Percentiles rank a stretch among this genome's conserved stretches.
phyloP scores from a whole-genome alignment of 345 rosid species.

The Triadica sebifera region DNA sequence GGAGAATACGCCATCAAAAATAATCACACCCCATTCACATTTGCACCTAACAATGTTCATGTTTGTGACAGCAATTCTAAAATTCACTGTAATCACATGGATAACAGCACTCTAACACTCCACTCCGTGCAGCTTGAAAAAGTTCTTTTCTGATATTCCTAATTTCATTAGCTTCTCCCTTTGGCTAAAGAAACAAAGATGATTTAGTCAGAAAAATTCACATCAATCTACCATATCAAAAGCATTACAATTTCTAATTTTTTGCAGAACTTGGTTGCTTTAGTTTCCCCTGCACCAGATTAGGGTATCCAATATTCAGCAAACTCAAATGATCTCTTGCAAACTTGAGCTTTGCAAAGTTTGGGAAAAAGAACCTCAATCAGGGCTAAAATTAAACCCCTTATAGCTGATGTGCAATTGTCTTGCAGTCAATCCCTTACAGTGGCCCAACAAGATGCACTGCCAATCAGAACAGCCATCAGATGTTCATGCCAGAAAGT shows the following conservation, averaged over 20 bases:
- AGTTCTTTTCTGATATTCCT: no score
- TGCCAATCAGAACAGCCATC: slow-evolving; percentile 40
- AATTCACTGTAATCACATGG: no score
- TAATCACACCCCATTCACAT: no score
- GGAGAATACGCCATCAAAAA: no score
- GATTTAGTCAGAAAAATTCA: no score
- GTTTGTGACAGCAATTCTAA: no score
- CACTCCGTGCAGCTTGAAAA: no score
- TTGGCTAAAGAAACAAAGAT: no score
- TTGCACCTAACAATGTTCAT: no score
- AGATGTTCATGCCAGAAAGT: slow-evolving; percentile 31
- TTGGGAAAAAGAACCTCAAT: slow-evolving; percentile 14
- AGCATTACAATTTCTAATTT: not conserved
- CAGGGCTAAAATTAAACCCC: slow-evolving; percentile 9
- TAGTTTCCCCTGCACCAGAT: not conserved
- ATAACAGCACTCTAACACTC: no score
- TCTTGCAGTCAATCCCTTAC: slow-evolving; percentile 27
- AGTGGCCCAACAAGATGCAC: slow-evolving; percentile 31
- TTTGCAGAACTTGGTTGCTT: not conserved
- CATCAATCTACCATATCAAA: not conserved
- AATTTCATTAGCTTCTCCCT: no score
- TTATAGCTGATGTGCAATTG: slow-evolving; percentile 17
- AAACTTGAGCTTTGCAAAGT: slow-evolving; percentile 9
- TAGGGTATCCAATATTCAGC: not conserved
- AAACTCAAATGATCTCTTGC: slow-evolving; percentile 1